Evolutionary conservation across 495 filamentous ascomycete genomes (phyloP).

Genomic region (Xylaria grammica): DNA sequence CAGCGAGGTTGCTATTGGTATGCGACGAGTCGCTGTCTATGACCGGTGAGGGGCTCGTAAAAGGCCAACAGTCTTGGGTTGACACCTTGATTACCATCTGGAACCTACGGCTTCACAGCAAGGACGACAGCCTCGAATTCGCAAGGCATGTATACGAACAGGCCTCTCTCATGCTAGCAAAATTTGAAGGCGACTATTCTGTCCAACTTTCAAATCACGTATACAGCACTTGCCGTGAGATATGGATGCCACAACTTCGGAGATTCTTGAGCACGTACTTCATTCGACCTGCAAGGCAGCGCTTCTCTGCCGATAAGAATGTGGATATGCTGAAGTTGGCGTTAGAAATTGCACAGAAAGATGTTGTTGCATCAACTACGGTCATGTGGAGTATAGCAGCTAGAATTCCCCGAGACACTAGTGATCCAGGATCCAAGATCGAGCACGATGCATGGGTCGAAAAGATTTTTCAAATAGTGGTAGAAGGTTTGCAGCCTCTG

Average conservation of each 20-base stretch:
- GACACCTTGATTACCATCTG: constrained; percentile 43
- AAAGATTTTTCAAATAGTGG: constrained; percentile 60
- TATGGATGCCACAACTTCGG: constrained; percentile 56
- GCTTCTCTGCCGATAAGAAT: constrained; percentile 54
- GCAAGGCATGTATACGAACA: constrained; percentile 42
- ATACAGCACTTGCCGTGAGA: constrained; percentile 20
- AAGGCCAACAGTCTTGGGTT: constrained; percentile 47
- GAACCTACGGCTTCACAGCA: constrained; percentile 48
- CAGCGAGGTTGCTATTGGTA: constrained; percentile 43
- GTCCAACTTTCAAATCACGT: constrained; percentile 22
- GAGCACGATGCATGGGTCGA: constrained; percentile 71
- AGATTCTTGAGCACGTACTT: constrained; percentile 71
- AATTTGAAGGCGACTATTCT: constrained; percentile 32
- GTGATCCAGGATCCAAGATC: constrained; percentile 56
- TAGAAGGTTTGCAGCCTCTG: constrained; percentile 25
- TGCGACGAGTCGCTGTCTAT: constrained; percentile 41
- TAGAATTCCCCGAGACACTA: constrained; percentile 58
- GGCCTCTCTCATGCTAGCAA: constrained; percentile 39
- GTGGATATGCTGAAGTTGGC: constrained; percentile 40
- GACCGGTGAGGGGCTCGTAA: constrained; percentile 27
- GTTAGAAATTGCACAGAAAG: constrained; percentile 38
- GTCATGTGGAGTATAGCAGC: constrained; percentile 64
- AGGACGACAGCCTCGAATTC: constrained; percentile 46
- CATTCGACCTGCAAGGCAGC: constrained; percentile 66
- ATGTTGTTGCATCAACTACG: constrained; percentile 43